phyloP scores from a whole-genome alignment of 2,329 filamentous ascomycete species.

The Epichloe amarillans region DNA sequence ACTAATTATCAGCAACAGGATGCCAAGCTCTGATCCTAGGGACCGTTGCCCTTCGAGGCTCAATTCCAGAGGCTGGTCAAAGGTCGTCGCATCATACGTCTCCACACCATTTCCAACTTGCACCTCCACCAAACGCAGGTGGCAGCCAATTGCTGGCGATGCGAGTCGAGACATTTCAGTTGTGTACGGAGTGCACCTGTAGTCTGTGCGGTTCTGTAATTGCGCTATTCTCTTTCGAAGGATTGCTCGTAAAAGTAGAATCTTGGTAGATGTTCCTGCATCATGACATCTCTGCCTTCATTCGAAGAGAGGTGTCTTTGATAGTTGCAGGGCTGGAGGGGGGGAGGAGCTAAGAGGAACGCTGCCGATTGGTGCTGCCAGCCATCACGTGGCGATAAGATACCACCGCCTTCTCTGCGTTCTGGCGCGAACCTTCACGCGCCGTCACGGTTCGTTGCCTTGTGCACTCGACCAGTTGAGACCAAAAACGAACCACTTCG shows the following conservation, averaged over 20 bases:
- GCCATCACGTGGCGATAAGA: conserved; percentile 12
- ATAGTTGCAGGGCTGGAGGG: not conserved
- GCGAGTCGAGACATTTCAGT: conserved; percentile 1
- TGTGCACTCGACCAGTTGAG: not conserved
- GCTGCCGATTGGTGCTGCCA: conserved; percentile 13
- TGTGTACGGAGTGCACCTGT: no score
- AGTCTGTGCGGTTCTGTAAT: no score
- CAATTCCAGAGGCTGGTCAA: conserved; percentile 3
- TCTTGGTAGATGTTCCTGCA: no score
- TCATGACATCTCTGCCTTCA: no score
- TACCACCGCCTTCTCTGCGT: not conserved
- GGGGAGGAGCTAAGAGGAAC: conserved; percentile 5
- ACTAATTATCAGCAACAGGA: conserved; percentile 1
- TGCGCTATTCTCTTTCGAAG: not conserved
- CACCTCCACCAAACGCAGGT: conserved; percentile 3
- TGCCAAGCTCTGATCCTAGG: conserved; percentile 1
- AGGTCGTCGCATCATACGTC: not conserved
- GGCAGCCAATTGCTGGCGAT: conserved; percentile 6
- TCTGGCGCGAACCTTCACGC: conserved; percentile 1
- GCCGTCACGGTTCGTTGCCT: conserved; percentile 2
- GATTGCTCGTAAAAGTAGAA: not conserved
- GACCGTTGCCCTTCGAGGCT: conserved; percentile 4
- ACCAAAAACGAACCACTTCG: conserved; percentile 3
- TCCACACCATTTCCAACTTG: conserved; percentile 2
- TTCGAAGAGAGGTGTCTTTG: no score